Percentiles rank a stretch among this genome's conserved stretches.
phyloP scores from a whole-genome alignment of 345 rosid species.

The Kandelia obovata region DNA sequence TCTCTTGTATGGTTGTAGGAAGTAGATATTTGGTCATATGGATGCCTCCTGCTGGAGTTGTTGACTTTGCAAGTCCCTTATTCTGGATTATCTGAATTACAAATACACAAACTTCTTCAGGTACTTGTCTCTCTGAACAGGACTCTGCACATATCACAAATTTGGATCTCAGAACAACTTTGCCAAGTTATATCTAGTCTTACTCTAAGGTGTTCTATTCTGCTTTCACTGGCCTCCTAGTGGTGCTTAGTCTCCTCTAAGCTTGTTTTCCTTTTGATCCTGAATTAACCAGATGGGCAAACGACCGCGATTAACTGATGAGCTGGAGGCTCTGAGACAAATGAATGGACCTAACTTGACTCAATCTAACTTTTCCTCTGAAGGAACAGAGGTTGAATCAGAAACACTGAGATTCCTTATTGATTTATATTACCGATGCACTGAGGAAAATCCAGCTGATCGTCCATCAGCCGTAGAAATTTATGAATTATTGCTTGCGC shows the following conservation, averaged over 20 bases:
- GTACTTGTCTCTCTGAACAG: conserved; percentile 30
- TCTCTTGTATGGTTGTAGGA: conserved; percentile 51
- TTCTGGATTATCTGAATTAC: conserved; percentile 48
- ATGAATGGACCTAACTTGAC: conserved; percentile 26
- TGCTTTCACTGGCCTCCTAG: background rate
- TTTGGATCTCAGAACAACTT: background rate
- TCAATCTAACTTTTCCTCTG: conserved; percentile 28
- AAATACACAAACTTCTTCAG: conserved; percentile 70
- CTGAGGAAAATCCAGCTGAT: conserved; percentile 57
- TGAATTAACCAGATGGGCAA: conserved; percentile 53
- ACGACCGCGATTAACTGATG: conserved; percentile 61
- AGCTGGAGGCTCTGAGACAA: conserved; percentile 48
- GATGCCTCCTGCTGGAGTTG: conserved; percentile 79
- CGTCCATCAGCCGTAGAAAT: conserved; percentile 66
- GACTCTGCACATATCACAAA: background rate
- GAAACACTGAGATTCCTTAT: conserved; percentile 63
- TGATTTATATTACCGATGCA: conserved; percentile 61
- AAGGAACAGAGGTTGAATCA: conserved; percentile 40
- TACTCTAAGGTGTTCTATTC: background rate
- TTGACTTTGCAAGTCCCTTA: conserved; percentile 82
- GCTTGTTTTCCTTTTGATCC: background rate
- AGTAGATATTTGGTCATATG: conserved; percentile 96
- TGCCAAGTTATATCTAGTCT: background rate
- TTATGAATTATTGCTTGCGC: conserved; percentile 41
- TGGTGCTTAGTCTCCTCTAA: conserved; percentile 4